Evolutionary conservation across 805 yeast species (phyloP), one percentile per base, ranked within the genome.

Genomic region (Ogataea henricii): DNA sequence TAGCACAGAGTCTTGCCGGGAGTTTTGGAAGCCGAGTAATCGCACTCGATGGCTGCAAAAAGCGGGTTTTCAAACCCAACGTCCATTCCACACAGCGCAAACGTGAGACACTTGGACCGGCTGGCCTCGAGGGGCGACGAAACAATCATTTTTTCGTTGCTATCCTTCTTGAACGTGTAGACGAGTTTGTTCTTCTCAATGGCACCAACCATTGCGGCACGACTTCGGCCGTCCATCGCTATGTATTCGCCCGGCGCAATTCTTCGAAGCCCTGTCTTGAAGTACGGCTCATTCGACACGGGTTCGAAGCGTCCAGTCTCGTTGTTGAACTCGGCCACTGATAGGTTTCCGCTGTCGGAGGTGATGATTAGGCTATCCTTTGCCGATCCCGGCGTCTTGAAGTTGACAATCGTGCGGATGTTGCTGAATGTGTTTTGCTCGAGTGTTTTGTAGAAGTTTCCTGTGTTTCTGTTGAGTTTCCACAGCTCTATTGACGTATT

Each of bases 51-150:
- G 0, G 91, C 76, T 0, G 89, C 95, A 76, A 91, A 92, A 8
- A 81, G 62, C 0, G 98, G 98, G 59, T 89, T 90, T 16, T 86
- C 94, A 63, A 75, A 85, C 0, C 85, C 87, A 2, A 84, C 85
- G 61, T 90, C 96, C 40, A 92, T 61, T 0, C 86, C 85, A 14
- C 78, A 66, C 2, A 83, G 58, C 13, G 65, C 65, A 26, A 85
- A 69, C 0, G 90, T 81, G 7, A 89, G 59, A 0, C 67, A 56
- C 26, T 72, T 67, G 5, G 81, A 71, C 23, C 78, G 67, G 37
- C 74, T 72, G 1, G 87, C 83, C 53, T 88, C 96, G 40, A 90
- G 64, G 0, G 97, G 96, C 0, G 95, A 81, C 2, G 87, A 77
- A 1, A 89, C 68, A 12, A 72, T 70, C 21, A 85, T 49, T 3